A percentile compares a stretch with the other conserved stretches of the same genome.
These are phyloP conservation scores for Lichtheimia hyalospora DNA, from an alignment of 371 early-diverging fungal genomes.

Conservation along the genomic window DNA sequence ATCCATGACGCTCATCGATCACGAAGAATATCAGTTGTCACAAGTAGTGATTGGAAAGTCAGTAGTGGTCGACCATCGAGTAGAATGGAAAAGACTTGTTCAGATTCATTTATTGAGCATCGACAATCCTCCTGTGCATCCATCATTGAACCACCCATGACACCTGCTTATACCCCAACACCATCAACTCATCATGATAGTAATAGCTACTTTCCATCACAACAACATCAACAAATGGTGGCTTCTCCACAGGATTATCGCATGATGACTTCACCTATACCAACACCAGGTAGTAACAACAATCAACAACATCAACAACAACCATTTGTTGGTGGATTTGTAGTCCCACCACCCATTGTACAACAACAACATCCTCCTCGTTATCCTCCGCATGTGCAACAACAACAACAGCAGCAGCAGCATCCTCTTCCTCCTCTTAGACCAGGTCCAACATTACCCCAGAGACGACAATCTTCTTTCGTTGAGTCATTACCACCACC, in stretches of 20 bases:
- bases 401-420: constrained; percentile 1
- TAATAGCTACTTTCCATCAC: not conserved
- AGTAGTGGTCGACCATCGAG: not conserved
- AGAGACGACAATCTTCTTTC: not conserved
- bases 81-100: not conserved
- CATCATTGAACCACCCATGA: constrained; percentile 4
- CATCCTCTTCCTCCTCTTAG: not conserved
- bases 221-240: not conserved
- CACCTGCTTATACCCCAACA: constrained; percentile 10
- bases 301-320: not conserved
- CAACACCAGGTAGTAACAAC: not conserved
- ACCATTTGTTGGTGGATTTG: constrained; percentile 18
- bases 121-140: constrained; percentile 7
- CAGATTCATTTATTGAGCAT: not conserved
- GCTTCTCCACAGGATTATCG: too few relatives aligned
- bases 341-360: constrained; percentile 10
- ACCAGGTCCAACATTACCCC: not conserved
- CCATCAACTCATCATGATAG: not conserved
- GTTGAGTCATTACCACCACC: not conserved
- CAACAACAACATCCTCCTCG: not conserved
- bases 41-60: not conserved
- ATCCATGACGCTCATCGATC: too few relatives aligned
- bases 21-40: not conserved
- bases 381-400: constrained; percentile 2
- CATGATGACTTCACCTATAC: too few relatives aligned